Base-by-base conservation (phyloP, 2,329 filamentous ascomycete genomes). In the Aquanectria penicillioides region DNA sequence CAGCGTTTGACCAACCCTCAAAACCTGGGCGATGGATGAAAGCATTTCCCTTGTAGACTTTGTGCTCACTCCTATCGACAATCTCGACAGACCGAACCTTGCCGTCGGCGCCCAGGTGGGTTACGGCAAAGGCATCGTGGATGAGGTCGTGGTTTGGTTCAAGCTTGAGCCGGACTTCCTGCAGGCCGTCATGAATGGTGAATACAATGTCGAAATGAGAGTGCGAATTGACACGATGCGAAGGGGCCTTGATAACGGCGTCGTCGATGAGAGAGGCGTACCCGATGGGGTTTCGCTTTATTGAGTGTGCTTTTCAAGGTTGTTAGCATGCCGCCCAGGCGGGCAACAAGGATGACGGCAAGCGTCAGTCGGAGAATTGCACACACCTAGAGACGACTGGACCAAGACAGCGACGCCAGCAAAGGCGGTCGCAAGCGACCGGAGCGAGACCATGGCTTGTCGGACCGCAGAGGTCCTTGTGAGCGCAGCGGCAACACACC, bases 81-180 rank as follows among this genome's bases (percentile, higher is more conserved):
- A 83, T 79, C 71, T 97, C 91, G n/a, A 85, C 80, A 18, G 80
- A 78, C 47, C 77, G 80, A 31, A 97, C 77, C 44, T 83, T 81
- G 49, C 95, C 95, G 74, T 97, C 88, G 10, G 83, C 73, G 52
- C 83, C 88, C 36, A 97, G 75, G 71, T 93, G 89, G 33, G 89
- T 86, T 43, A 99, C 81, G 47, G 84, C 86, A 8, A 94, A 90
- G 68, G 90, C 88, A 13, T 93, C 85, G 52, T 89, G 86, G 40
- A 99, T 82, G 57, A 98, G 88, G 76, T 98, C 92, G 78, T 97
- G 87, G 74, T 98, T 98, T 4, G 95, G 95, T 73, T 95, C 89
- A 44, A 99, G 84, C 53, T 86, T 84, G 49, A 99, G 84, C 65
- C 93, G 92, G 69, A 98, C 82, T 66, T 87, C 85, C 63, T 93